phyloP scores from a whole-genome alignment of 2,329 filamentous ascomycete species.

The Graphilbum fragrans region DNA sequence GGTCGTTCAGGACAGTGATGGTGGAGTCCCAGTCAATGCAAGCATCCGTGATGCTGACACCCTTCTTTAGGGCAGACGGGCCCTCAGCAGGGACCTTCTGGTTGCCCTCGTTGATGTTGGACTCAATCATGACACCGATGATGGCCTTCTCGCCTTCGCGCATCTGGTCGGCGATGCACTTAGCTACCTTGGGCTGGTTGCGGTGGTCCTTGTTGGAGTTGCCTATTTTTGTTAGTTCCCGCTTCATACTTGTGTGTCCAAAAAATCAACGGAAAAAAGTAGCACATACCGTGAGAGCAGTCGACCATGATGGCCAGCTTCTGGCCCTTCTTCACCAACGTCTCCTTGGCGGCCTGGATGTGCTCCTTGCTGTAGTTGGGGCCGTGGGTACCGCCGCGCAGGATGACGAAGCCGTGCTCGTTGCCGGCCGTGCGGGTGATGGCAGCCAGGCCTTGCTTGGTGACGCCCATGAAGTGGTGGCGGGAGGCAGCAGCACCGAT shows the following conservation, averaged over 20 bases:
- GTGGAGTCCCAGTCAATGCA: conserved; percentile 92
- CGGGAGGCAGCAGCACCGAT: conserved; percentile 76
- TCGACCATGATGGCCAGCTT: conserved; percentile 93
- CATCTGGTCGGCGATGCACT: conserved; percentile 71
- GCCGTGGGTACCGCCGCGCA: conserved; percentile 81
- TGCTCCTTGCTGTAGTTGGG: conserved; percentile 88
- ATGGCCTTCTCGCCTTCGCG: conserved; percentile 78
- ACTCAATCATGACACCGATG: conserved; percentile 97
- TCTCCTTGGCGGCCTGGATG: conserved; percentile 66
- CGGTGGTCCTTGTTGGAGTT: conserved; percentile 97
- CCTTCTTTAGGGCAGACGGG: conserved; percentile 65
- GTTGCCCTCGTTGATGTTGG: conserved; percentile 84
- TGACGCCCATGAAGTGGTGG: conserved; percentile 98
- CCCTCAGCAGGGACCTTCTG: conserved; percentile 83
- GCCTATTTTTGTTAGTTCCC: too few species aligned
- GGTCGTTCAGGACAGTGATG: conserved; percentile 66
- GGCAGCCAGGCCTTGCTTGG: conserved; percentile 89
- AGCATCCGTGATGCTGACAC: conserved; percentile 89
- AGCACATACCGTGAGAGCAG: conserved; percentile 73
- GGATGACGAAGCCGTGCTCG: conserved; percentile 93
- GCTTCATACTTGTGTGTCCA: neutral
- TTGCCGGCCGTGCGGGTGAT: conserved; percentile 91
- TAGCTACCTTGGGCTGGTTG: conserved; percentile 91
- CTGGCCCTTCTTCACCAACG: conserved; percentile 69
- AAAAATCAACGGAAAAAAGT: neutral